phyloP scores from a whole-genome alignment of 148 eudicot species.

The Polygonum aviculare region DNA sequence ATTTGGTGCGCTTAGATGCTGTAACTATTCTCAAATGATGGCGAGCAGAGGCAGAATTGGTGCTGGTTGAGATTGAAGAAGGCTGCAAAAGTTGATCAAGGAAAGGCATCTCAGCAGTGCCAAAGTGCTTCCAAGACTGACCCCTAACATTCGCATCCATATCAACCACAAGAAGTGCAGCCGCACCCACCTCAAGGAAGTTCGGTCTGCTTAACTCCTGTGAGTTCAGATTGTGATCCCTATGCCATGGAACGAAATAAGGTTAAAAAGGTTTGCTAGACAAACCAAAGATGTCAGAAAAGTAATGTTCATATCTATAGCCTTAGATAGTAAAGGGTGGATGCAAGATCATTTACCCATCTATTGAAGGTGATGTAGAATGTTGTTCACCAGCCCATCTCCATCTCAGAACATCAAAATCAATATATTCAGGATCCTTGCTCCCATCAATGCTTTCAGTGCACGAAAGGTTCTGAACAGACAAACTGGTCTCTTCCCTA shows the following conservation, averaged over 20 bases:
- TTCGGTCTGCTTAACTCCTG: slow-evolving; percentile 55
- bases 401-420: slow-evolving; percentile 83
- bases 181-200: slow-evolving; percentile 95
- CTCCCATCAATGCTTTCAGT: slow-evolving; percentile 51
- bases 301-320: not conserved
- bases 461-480: slow-evolving; percentile 57
- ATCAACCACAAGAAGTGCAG: slow-evolving; percentile 86
- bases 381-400: slow-evolving; percentile 77
- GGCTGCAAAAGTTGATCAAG: slow-evolving; percentile 97
- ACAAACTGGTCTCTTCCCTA: slow-evolving; percentile 48
- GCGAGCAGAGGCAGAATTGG: slow-evolving; percentile 73
- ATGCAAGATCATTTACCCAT: slow-evolving; percentile 45
- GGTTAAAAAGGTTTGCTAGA: not conserved
- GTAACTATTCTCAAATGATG: slow-evolving; percentile 92
- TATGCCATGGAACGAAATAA: slow-evolving; percentile 25
- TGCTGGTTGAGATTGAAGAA: slow-evolving; percentile 66
- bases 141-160: slow-evolving; percentile 73
- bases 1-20: slow-evolving; percentile 73
- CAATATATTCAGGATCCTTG: slow-evolving; percentile 62
- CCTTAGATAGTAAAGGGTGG: not conserved
- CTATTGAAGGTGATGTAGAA: slow-evolving; percentile 41
- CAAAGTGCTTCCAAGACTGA: slow-evolving; percentile 70
- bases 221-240: slow-evolving; percentile 48
- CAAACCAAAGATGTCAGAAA: not conserved
- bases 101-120: slow-evolving; percentile 89